Percentiles rank a stretch among this genome's conserved stretches.
Conservation (phyloP, 129 eudicot genomes). For the Logfia minima region DNA sequence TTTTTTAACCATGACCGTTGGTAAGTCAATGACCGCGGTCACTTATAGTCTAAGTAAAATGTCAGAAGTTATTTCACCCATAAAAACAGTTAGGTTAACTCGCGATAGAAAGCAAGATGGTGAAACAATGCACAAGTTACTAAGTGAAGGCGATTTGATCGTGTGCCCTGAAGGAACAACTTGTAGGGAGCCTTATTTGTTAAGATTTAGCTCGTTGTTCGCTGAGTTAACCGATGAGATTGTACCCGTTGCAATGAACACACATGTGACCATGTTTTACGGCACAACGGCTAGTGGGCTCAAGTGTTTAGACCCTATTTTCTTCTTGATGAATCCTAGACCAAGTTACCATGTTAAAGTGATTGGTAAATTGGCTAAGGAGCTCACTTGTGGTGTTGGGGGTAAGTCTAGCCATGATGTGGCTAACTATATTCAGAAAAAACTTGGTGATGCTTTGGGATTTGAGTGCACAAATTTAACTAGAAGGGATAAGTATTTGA, state of each 20-base stretch:
- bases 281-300: slow-evolving; percentile 96
- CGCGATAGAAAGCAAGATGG: slow-evolving; percentile 63
- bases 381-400: slow-evolving; percentile 69
- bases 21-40: slow-evolving; percentile 68
- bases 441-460: slow-evolving; percentile 75
- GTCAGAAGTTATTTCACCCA: slow-evolving; percentile 72
- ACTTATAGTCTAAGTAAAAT: slow-evolving; percentile 82
- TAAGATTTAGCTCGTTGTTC: slow-evolving; percentile 86
- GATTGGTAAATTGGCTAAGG: slow-evolving; percentile 64
- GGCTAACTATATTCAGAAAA: slow-evolving; percentile 77
- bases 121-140: slow-evolving; percentile 50
- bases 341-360: slow-evolving; percentile 62
- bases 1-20: slow-evolving; percentile 51
- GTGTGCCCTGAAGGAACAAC: slow-evolving; percentile 98
- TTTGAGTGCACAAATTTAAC: slow-evolving; percentile 87
- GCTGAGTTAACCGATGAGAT: slow-evolving; percentile 88
- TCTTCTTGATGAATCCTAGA: slow-evolving; percentile 86
- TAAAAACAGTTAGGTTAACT: slow-evolving; percentile 64
- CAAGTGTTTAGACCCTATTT: slow-evolving; percentile 83
- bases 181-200: slow-evolving; percentile 83
- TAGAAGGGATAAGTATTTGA: slow-evolving; percentile 87
- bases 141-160: slow-evolving; percentile 75
- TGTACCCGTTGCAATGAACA: slow-evolving; percentile 87
- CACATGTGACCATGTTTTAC: slow-evolving; percentile 77
- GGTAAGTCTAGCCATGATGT: slow-evolving; percentile 82